Conservation (phyloP, 1,139 yeast species). For the Arxiozyma slooffiae region DNA sequence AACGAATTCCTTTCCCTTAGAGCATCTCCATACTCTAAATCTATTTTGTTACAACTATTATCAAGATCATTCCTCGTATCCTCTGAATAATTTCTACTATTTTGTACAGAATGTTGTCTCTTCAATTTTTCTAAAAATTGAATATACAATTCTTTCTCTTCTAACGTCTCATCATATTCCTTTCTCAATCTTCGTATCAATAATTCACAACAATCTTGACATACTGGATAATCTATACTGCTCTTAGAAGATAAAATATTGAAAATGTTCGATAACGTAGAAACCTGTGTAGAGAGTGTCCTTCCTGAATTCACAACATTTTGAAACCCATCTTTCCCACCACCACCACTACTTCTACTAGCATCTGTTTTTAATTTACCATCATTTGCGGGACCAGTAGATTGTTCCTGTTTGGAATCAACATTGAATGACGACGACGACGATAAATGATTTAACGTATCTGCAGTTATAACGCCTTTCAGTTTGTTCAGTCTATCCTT, state of each 20-base stretch:
- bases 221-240: conserved; percentile 81
- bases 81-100: conserved; percentile 27
- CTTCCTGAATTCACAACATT: conserved; percentile 7
- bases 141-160: conserved; percentile 71
- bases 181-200: conserved; percentile 57
- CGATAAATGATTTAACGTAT: conserved; percentile 8
- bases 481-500: conserved; percentile 31
- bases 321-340: neutral
- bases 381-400: neutral
- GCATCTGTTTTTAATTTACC: neutral
- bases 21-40: conserved; percentile 17
- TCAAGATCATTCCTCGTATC: neutral
- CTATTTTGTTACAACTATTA: conserved; percentile 8
- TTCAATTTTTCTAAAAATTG: conserved; percentile 61
- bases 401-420: neutral
- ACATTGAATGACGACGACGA: neutral
- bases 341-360: neutral
- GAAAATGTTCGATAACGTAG: conserved; percentile 49
- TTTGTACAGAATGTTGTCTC: conserved; percentile 33
- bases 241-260: conserved; percentile 59
- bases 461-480: conserved; percentile 18
- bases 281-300: conserved; percentile 36
- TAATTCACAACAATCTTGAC: conserved; percentile 70
- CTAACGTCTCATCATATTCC: conserved; percentile 63
- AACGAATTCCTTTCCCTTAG: conserved; percentile 32